A percentile compares a stretch with the other conserved stretches of the same genome.
phyloP scores from a whole-genome alignment of 2,329 filamentous ascomycete species.

The Exophiala viscosa region DNA sequence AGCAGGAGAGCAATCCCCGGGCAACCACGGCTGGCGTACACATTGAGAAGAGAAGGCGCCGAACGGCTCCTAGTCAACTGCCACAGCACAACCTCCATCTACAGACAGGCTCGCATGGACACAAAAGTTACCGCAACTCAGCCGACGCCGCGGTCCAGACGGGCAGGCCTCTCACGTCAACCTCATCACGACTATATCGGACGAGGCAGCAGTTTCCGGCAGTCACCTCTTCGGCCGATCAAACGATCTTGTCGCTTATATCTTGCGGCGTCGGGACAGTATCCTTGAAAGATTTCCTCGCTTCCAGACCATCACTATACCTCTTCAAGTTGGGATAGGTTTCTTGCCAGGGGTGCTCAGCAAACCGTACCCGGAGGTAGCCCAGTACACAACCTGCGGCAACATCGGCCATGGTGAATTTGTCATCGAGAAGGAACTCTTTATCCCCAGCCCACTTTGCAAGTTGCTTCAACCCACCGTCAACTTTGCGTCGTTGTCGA shows the following conservation, averaged over 20 bases:
- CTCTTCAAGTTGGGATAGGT: slow-evolving; percentile 33
- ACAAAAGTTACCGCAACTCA: too few relatives aligned
- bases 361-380: slow-evolving; percentile 32
- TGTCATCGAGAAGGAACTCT: slow-evolving; percentile 33
- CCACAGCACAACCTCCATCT: too few relatives aligned
- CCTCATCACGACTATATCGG: too few relatives aligned
- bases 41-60: not conserved
- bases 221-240: too few relatives aligned
- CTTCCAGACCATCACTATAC: slow-evolving; percentile 34
- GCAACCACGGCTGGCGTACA: not conserved
- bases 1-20: not conserved
- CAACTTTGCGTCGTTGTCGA: slow-evolving; percentile 36
- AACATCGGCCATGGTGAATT: slow-evolving; percentile 36
- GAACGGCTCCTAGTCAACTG: too few relatives aligned
- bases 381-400: slow-evolving; percentile 35
- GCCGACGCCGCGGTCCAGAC: too few relatives aligned
- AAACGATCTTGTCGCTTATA: slow-evolving; percentile 37
- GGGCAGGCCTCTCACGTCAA: too few relatives aligned
- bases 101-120: too few relatives aligned
- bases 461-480: slow-evolving; percentile 34
- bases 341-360: slow-evolving; percentile 29
- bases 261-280: slow-evolving; percentile 34
- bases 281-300: slow-evolving; percentile 32
- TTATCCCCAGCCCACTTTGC: slow-evolving; percentile 27
- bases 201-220: too few relatives aligned